phyloP scores from a whole-genome alignment of 1,284 basidiomycete species.

The Leccinum ponderosum region DNA sequence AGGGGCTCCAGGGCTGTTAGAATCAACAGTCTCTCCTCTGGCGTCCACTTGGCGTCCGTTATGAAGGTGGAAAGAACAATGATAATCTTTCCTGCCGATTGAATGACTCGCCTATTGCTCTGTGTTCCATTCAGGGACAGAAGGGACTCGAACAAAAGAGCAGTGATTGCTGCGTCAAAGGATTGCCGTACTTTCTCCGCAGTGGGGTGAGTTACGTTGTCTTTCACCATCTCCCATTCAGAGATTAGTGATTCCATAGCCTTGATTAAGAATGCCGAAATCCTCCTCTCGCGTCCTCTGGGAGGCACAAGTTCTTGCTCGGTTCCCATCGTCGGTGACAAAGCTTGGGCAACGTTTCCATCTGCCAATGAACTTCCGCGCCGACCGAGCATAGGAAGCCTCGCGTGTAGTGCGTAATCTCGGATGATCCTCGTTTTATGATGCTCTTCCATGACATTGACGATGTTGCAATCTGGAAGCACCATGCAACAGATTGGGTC shows the following conservation, averaged over 20 bases:
- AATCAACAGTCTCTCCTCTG: slow-evolving; percentile 60
- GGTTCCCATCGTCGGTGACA: slow-evolving; percentile 6
- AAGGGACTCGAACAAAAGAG: slow-evolving; percentile 68
- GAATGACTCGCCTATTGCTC: slow-evolving; percentile 58
- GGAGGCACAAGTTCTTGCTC: slow-evolving; percentile 43
- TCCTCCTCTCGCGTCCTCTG: slow-evolving; percentile 57
- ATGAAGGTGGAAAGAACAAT: slow-evolving; percentile 44
- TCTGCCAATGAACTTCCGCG: neutral
- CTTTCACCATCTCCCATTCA: slow-evolving; percentile 49
- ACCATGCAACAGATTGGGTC: slow-evolving; percentile 46
- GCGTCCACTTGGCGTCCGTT: slow-evolving; percentile 51
- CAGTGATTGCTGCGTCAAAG: slow-evolving; percentile 66
- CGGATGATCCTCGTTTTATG: slow-evolving; percentile 58
- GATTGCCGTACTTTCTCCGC: slow-evolving; percentile 64
- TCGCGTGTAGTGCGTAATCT: slow-evolving; percentile 67
- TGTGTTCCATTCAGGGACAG: slow-evolving; percentile 64
- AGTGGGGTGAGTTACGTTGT: slow-evolving; percentile 41
- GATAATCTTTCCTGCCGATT: slow-evolving; percentile 60
- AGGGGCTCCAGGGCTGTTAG: slow-evolving; percentile 68
- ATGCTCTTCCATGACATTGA: slow-evolving; percentile 60
- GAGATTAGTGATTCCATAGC: slow-evolving; percentile 50
- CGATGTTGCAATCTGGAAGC: slow-evolving; percentile 69
- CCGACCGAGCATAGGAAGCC: slow-evolving; percentile 48
- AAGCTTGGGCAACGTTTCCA: slow-evolving; percentile 3
- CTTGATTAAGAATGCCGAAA: slow-evolving; percentile 65